phyloP scores from a whole-genome alignment of 495 filamentous ascomycete genomes.

The Annulohypoxylon stygium region DNA sequence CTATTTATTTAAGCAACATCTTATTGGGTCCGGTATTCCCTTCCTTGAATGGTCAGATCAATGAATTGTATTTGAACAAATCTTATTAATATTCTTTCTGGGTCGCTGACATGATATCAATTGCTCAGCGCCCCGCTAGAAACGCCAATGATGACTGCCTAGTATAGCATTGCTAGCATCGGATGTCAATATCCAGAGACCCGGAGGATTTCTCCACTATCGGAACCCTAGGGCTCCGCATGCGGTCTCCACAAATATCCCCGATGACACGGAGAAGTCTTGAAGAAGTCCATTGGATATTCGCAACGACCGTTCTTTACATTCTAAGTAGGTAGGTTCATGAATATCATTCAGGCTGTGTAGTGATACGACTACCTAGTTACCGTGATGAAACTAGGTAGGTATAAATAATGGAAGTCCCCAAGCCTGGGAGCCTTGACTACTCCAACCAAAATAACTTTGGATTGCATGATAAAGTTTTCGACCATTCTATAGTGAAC shows the following conservation, averaged over 20 bases:
- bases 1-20: too few species aligned
- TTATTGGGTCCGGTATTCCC: too few species aligned
- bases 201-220: conserved; percentile 11
- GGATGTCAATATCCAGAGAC: not conserved
- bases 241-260: not conserved
- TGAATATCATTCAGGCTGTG: not conserved
- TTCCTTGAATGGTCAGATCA: not conserved
- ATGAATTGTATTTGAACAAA: not conserved
- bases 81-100: not conserved
- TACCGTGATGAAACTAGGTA: too few species aligned
- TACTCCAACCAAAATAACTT: not conserved
- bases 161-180: conserved; percentile 15
- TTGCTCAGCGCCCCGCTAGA: not conserved
- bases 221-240: conserved; percentile 38
- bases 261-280: not conserved
- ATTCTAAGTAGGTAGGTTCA: not conserved
- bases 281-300: not conserved
- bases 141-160: not conserved
- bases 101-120: not conserved
- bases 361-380: not conserved
- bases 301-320: not conserved
- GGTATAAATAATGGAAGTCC: too few species aligned
- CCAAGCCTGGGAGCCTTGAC: too few species aligned
- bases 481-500: too few species aligned
- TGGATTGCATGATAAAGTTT: not conserved